These are phyloP conservation scores for Cladobotryum protrusum DNA, from an alignment of 2,329 filamentous ascomycete genomes.

Conservation along the genomic window DNA sequence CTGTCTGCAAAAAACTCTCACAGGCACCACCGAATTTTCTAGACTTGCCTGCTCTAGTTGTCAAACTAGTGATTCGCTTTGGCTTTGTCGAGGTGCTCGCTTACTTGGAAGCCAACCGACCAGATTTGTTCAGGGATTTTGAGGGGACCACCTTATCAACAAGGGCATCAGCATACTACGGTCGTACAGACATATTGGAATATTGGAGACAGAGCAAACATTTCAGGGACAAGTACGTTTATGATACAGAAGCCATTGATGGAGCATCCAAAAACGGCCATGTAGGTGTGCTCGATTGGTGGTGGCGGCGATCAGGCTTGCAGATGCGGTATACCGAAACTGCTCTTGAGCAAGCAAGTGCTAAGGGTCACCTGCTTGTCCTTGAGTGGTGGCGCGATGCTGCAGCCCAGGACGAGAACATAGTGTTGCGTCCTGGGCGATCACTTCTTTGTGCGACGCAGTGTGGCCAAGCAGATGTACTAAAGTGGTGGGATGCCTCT, in stretches of 20 bases:
- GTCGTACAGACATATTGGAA: slow-evolving; percentile 74
- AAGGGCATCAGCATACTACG: slow-evolving; percentile 82
- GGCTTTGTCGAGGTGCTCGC: slow-evolving; percentile 72
- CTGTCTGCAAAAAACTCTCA: slow-evolving; percentile 69
- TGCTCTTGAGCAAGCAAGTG: slow-evolving; percentile 81
- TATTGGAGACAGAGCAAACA: slow-evolving; percentile 85
- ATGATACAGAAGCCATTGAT: slow-evolving; percentile 78
- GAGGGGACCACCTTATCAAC: slow-evolving; percentile 81
- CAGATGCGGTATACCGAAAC: slow-evolving; percentile 79
- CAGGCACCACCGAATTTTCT: slow-evolving; percentile 62
- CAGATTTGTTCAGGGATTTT: slow-evolving; percentile 76
- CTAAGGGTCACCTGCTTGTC: slow-evolving; percentile 76
- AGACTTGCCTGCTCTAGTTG: slow-evolving; percentile 70
- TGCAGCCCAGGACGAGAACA: slow-evolving; percentile 49
- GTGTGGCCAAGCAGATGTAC: slow-evolving; percentile 67
- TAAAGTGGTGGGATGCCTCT: slow-evolving; percentile 83
- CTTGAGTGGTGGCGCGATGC: slow-evolving; percentile 90
- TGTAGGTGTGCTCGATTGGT: slow-evolving; percentile 83
- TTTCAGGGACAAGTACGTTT: slow-evolving; percentile 74
- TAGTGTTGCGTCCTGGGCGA: slow-evolving; percentile 72
- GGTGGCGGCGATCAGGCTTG: slow-evolving; percentile 72
- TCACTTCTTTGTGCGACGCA: slow-evolving; percentile 79
- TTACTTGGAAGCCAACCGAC: slow-evolving; percentile 55
- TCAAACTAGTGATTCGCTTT: slow-evolving; percentile 89
- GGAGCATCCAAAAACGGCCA: slow-evolving; percentile 82